Evolutionary conservation across 352 stramenopile genomes (phyloP).

Genomic region (Thalassiosira livingstoniorum): DNA sequence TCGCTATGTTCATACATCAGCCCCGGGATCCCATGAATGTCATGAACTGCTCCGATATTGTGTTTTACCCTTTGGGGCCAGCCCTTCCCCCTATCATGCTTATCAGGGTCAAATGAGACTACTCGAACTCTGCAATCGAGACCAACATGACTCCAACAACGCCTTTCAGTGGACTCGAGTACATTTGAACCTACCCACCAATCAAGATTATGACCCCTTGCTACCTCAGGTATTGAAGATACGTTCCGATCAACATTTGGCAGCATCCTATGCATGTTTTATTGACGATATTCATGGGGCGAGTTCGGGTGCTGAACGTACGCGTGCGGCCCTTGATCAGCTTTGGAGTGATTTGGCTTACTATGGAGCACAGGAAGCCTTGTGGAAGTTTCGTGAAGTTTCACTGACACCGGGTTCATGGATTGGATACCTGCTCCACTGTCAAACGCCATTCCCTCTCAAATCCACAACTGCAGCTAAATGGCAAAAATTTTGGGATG

Average conservation of each 20-base stretch:
- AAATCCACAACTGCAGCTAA: background rate
- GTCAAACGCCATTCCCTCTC: background rate
- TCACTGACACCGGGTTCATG: background rate
- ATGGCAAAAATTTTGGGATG: background rate
- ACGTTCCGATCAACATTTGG: slow-evolving; percentile 37
- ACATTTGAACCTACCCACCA: slow-evolving; percentile 60
- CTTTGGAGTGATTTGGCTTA: background rate
- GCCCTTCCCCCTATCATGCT: slow-evolving; percentile 52
- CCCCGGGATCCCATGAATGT: slow-evolving; percentile 3
- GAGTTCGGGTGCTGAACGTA: background rate
- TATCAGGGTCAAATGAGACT: slow-evolving; percentile 19
- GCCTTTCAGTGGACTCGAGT: too few species aligned
- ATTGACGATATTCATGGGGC: slow-evolving; percentile 43
- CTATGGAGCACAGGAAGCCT: background rate
- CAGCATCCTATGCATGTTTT: slow-evolving; percentile 22
- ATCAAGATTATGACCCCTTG: slow-evolving; percentile 36
- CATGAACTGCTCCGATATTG: slow-evolving; percentile 24
- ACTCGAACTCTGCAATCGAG: slow-evolving; percentile 35
- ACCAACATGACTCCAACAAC: slow-evolving; percentile 25
- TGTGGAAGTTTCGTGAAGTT: background rate
- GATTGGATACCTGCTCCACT: slow-evolving; percentile 1
- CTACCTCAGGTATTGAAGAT: slow-evolving; percentile 33
- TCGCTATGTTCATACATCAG: slow-evolving; percentile 10
- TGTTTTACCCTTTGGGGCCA: slow-evolving; percentile 45
- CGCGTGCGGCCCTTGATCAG: slow-evolving; percentile 4